Base-by-base conservation (phyloP, 2,329 filamentous ascomycete species). In the Albifimbria verrucaria region DNA sequence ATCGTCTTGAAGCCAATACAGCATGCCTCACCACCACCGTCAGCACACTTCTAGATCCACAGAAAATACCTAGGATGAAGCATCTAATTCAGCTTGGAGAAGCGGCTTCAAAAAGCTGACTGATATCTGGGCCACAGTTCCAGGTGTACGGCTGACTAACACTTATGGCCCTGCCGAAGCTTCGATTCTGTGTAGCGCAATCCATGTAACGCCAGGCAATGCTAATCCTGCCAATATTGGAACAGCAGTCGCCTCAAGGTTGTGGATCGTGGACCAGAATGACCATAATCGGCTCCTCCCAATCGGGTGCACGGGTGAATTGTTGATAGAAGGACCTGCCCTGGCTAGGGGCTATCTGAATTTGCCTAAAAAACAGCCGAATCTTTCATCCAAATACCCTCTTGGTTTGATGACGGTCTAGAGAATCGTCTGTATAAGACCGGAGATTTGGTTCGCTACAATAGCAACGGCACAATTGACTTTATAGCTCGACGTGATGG, bases 341-440 rank as follows among this genome's bases (percentile, higher is more conserved):
- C 65, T 82, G 15, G 76, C 72, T n/a, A 65, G 72, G 25, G 77
- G 77, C 12, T 82, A 82, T 52, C 63, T 79, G 17, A 74, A 77
- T 42, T 70, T 77, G 18, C 63, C 66, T 0, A 63, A 65, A n/a
- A 76, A 77, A 78, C 0, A 62, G 65, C 10, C 69, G 70, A 22
- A 66, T 68, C 0, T 82, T n/a, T n/a, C 20, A 65, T 70, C 75
- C 76, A 53, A 10, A 71, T 17, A 23, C 7, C 20, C 15, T 2
- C 22, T 22, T 10, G 15, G 18, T 2, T 7, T 10, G 43, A 23
- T 23, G 43, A 15, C 21, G 43, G 3, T 12, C 9, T 10, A 11
- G 60, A 69, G 4, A 41, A 26, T 10, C 54, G 56, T 3, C 41
- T 62, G 4, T 62, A 62, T 50, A 49, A 48, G 43, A 60, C 60